Base-by-base conservation (phyloP, 2,329 filamentous ascomycete species). In the Cladosporium sp. region DNA sequence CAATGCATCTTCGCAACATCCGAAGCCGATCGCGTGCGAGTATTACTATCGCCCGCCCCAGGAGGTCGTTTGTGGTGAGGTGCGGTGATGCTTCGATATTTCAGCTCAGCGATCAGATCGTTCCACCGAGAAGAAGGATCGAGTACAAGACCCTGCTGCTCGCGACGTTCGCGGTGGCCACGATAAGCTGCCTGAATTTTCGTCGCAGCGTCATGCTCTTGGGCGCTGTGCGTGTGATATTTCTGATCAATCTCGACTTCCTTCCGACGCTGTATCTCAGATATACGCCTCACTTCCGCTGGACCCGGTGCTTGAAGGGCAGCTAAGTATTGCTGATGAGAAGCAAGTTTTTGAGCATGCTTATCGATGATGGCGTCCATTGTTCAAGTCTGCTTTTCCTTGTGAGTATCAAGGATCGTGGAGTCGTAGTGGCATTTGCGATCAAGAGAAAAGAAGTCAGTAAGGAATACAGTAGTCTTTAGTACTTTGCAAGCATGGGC, bases 121-220 rank as follows among this genome's bases (percentile, higher is more conserved):
- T 82, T 75, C 88, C 88, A 91, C 65, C 88, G 77, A 25, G 85
- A 84, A 25, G 80, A 83, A 9, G 89, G 82, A 69, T 89, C 82
- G 22, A 95, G 71, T 2, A 81, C 82, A 60, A 88, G 77, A 0
- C 90, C 90, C 32, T 82, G 72, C 61, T 93, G 78, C 70, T 91
- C 85, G 48, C 90, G 78, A 40, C 90, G 81, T 50, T 83, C 80
- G 52, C 88, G 83, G 71, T 94, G 90, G 6, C 90, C 90, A 36
- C 90, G 82, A 69, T 92, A 95, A 17, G 85, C 87, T 63, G 87
- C 83, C 60, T 72, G 70, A 20, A 72, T 72, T 40, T 63, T 64
- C 34, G 60, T 62, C 2, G 69, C 70, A 10, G 70, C 70, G 45
- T 64, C 62, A 15, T 62, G 61, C 52, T 65, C 64, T 25, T 67